These are phyloP conservation scores for Crithidia thermophila DNA, from an alignment of 208 protist genomes.

Conservation along the genomic window DNA sequence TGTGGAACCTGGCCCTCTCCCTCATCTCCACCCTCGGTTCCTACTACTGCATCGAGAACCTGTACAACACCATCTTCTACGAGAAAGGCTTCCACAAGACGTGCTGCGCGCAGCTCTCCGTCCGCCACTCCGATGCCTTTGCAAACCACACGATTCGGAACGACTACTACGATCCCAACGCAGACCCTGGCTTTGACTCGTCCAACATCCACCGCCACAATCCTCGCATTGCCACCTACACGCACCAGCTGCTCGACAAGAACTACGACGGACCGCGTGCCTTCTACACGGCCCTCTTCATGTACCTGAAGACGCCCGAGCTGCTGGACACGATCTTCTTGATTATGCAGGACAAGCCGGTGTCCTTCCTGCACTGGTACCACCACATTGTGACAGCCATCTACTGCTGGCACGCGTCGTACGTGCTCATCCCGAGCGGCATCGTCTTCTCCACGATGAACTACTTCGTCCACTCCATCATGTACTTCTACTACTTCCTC, in stretches of 20 bases:
- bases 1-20: conserved; percentile 84
- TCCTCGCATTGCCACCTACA: conserved; percentile 25
- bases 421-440: conserved; percentile 36
- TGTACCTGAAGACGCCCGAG: conserved; percentile 77
- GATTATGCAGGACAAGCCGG: conserved; percentile 57
- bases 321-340: conserved; percentile 80
- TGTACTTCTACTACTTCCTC: conserved; percentile 95
- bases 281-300: conserved; percentile 62
- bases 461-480: conserved; percentile 91
- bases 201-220: conserved; percentile 28
- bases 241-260: conserved; percentile 23
- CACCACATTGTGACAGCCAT: conserved; percentile 70
- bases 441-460: conserved; percentile 86
- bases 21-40: conserved; percentile 66
- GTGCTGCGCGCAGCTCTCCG: conserved; percentile 40
- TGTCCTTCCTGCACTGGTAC: conserved; percentile 30
- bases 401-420: conserved; percentile 87
- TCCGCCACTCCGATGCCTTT: conserved; percentile 29
- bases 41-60: conserved; percentile 26
- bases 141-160: conserved; percentile 22
- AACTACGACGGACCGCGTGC: conserved; percentile 30
- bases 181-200: conserved; percentile 30
- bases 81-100: conserved; percentile 26
- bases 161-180: conserved; percentile 41
- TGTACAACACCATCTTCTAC: conserved; percentile 39